Evolutionary conservation across 2,329 filamentous ascomycete genomes (phyloP).

Genomic region (Alternaria brassicae): DNA sequence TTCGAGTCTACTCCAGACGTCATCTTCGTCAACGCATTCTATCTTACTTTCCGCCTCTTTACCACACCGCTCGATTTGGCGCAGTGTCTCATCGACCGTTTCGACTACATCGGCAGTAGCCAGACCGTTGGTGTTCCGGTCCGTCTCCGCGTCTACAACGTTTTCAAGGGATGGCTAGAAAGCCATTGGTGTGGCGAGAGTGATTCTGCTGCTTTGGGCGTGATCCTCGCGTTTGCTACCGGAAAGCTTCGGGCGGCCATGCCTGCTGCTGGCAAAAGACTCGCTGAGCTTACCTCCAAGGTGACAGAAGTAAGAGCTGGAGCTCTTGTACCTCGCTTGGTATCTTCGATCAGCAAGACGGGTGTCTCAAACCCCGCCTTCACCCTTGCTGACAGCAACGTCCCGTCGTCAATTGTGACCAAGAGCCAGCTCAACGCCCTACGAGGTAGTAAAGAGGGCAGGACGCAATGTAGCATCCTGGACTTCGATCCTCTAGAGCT

Average conservation of each 20-base stretch:
- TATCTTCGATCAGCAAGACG: constrained; percentile 88
- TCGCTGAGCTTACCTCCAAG: constrained; percentile 79
- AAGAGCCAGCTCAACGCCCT: constrained; percentile 79
- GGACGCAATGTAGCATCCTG: constrained; percentile 73
- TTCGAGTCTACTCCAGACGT: constrained; percentile 92
- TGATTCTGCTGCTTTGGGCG: constrained; percentile 75
- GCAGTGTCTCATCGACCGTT: constrained; percentile 84
- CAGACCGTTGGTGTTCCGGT: constrained; percentile 79
- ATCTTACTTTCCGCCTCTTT: constrained; percentile 94
- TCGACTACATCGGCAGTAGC: constrained; percentile 86
- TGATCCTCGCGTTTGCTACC: constrained; percentile 82
- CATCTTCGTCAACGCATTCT: constrained; percentile 92
- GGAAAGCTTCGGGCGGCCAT: constrained; percentile 71
- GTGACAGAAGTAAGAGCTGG: constrained; percentile 73
- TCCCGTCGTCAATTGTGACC: constrained; percentile 73
- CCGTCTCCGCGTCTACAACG: constrained; percentile 89
- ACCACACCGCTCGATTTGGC: constrained; percentile 81
- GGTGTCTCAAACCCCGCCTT: constrained; percentile 76
- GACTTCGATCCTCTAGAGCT: constrained; percentile 93
- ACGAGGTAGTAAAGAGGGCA: constrained; percentile 75
- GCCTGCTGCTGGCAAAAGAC: constrained; percentile 78
- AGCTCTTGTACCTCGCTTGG: constrained; percentile 79
- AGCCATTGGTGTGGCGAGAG: constrained; percentile 89
- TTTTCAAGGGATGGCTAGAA: constrained; percentile 97
- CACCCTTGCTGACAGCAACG: constrained; percentile 72